Evolutionary conservation across 805 yeast species (phyloP), one percentile per base, ranked within the genome.

Genomic region (Saccharomycopsis microspora): DNA sequence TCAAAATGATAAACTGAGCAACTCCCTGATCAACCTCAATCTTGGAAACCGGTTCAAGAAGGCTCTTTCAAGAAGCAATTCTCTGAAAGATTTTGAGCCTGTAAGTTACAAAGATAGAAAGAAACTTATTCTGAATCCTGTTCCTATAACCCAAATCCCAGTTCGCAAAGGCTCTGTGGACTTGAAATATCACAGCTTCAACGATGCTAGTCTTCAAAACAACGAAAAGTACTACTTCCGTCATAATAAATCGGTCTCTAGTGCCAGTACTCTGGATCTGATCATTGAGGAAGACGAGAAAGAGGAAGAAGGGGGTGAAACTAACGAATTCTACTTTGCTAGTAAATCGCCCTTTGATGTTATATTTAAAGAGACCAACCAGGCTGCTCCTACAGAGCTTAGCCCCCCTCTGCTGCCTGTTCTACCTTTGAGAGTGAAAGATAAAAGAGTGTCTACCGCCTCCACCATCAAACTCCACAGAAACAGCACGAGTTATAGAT

Each of bases 91-190:
- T 6, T 34, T 35, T 36, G 46, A 39, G 10, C n/a, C 29, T 11
- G 45, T 45, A 3, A 32, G 28, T 19, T 35, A n/a, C 27, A 39
- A 34, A 27, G 27, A 29, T 30, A 33, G 34, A 9, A n/a, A 31
- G 29, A 46, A 33, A 19, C 8, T 43, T 3, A 51, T 51, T 9
- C 45, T 50, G 7, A 51, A 51, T 29, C 54, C 54, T n/a, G 52
- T 51, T n/a, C 54, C 54, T 3, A 39, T 51, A 6, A 51, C 50
- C 11, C 45, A 42, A 8, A 51, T 51, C n/a, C 52, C 50, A 3
- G 43, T 41, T 4, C 37, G 52, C 10, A 49, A 45, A 42, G 54
- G 54, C 4, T 48, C 54, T 1, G 47, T 51, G 9, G 54, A 51
- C 35, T 47, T 51, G 30, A 37, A 31, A 27, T 6, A 41, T 19